phyloP scores from a whole-genome alignment of 169 alveolate species.

The Eimeria necatrix region DNA sequence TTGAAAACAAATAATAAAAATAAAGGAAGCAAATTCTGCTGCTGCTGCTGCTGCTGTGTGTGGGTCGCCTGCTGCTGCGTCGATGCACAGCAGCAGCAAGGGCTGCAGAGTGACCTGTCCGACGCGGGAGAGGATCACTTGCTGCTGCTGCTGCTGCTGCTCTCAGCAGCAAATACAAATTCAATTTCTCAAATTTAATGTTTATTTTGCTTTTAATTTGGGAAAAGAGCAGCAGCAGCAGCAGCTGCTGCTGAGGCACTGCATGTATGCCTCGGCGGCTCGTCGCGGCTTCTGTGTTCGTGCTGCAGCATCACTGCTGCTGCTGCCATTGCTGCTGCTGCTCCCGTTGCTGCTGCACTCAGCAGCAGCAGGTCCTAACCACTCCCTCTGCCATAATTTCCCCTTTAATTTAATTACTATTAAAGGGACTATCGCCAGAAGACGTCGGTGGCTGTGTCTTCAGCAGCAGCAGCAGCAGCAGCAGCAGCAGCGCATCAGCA shows the following conservation, averaged over 20 bases:
- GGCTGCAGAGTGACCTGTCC: slow-evolving; percentile 34
- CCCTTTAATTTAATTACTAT: too few species aligned
- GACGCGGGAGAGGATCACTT: not conserved
- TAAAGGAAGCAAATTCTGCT: not conserved
- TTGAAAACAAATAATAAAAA: not conserved
- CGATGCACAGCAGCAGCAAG: slow-evolving; percentile 51
- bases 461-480: not conserved
- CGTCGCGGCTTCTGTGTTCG: slow-evolving; percentile 15
- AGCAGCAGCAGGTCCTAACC: too few species aligned
- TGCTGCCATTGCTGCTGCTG: not conserved
- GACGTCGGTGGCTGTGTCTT: too few species aligned
- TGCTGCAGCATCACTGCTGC: slow-evolving; percentile 10
- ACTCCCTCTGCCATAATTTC: too few species aligned
- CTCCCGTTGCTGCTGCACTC: too few species aligned
- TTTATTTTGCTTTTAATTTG: too few species aligned
- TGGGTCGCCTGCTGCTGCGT: slow-evolving; percentile 29
- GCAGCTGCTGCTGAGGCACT: slow-evolving; percentile 5
- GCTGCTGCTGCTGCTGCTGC: not conserved
- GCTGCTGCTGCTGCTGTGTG: slow-evolving; percentile 24
- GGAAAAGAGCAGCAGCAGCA: not conserved
- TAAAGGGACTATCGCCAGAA: too few species aligned
- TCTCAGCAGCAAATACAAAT: too few species aligned
- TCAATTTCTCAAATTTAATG: too few species aligned
- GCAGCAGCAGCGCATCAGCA: not conserved
- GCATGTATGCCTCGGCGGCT: slow-evolving; percentile 40